phyloP scores from a whole-genome alignment of 2,329 filamentous ascomycete species.

The Chrysoporthe cubensis region DNA sequence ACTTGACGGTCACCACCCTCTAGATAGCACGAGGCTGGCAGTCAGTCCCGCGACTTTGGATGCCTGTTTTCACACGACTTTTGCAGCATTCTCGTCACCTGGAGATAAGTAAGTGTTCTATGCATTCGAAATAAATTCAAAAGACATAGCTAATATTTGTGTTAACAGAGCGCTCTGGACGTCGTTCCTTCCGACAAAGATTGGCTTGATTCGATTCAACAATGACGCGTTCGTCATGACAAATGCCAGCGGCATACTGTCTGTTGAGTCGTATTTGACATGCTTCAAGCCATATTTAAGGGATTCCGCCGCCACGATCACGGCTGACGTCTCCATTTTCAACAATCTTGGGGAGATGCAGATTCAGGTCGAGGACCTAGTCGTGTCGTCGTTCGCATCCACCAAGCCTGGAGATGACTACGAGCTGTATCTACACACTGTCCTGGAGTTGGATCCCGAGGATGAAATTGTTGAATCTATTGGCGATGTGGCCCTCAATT shows the following conservation, averaged over 20 bases:
- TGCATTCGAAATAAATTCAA: no score
- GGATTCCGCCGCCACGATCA: constrained; percentile 37
- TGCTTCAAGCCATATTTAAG: constrained; percentile 33
- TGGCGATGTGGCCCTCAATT: not conserved
- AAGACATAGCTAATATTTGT: not conserved
- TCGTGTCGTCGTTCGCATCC: constrained; percentile 38
- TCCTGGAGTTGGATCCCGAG: constrained; percentile 46
- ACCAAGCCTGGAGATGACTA: constrained; percentile 38
- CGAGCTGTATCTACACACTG: constrained; percentile 42
- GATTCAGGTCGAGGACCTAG: constrained; percentile 40
- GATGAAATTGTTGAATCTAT: constrained; percentile 39
- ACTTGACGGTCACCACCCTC: constrained; percentile 37
- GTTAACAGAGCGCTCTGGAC: constrained; percentile 45
- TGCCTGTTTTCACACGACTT: constrained; percentile 47
- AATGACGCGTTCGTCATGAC: constrained; percentile 12
- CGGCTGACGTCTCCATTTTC: constrained; percentile 43
- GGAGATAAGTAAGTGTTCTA: constrained; percentile 40
- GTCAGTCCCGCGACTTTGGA: constrained; percentile 48
- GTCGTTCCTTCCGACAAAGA: constrained; percentile 44
- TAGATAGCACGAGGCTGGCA: constrained; percentile 42
- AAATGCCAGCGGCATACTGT: constrained; percentile 28
- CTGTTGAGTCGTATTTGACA: constrained; percentile 40
- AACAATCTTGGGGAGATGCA: constrained; percentile 38
- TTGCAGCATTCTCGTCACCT: constrained; percentile 45
- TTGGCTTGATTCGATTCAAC: constrained; percentile 44